These are phyloP conservation scores for Farysia itapuensis DNA, from an alignment of 1,284 basidiomycete species.

Conservation along the genomic window DNA sequence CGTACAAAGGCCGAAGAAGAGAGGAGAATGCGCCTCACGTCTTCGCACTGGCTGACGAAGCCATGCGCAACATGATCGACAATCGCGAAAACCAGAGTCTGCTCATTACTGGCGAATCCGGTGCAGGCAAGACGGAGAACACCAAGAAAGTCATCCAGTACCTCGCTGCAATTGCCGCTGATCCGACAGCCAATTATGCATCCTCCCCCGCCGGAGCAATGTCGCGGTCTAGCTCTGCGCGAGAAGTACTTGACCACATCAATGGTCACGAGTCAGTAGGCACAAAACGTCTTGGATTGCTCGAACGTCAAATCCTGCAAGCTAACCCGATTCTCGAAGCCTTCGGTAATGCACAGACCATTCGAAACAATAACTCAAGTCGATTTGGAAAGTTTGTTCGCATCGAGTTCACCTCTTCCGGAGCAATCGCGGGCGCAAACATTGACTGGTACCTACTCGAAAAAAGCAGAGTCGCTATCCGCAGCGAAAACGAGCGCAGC, in stretches of 20 bases:
- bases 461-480: conserved; percentile 79
- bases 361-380: conserved; percentile 98
- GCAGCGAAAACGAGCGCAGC: conserved; percentile 69
- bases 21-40: conserved; percentile 98
- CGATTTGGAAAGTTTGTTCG: conserved; percentile 96
- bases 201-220: conserved; percentile 26
- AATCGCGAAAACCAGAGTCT: conserved; percentile 97
- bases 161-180: conserved; percentile 89
- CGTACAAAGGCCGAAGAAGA: conserved; percentile 86
- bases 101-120: conserved; percentile 98
- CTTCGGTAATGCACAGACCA: conserved; percentile 98
- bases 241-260: conserved; percentile 49
- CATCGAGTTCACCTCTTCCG: conserved; percentile 89
- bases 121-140: conserved; percentile 98
- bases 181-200: conserved; percentile 20
- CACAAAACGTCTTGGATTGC: conserved; percentile 69
- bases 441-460: conserved; percentile 99
- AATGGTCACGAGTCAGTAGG: conserved; percentile 40
- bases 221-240: conserved; percentile 31
- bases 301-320: conserved; percentile 95
- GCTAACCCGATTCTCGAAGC: conserved; percentile 98
- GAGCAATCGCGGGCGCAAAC: conserved; percentile 94
- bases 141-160: conserved; percentile 99
- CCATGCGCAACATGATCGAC: conserved; percentile 98
- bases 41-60: conserved; percentile 93